phyloP scores from a whole-genome alignment of 805 yeast species.

The Yueomyces sinensis region DNA sequence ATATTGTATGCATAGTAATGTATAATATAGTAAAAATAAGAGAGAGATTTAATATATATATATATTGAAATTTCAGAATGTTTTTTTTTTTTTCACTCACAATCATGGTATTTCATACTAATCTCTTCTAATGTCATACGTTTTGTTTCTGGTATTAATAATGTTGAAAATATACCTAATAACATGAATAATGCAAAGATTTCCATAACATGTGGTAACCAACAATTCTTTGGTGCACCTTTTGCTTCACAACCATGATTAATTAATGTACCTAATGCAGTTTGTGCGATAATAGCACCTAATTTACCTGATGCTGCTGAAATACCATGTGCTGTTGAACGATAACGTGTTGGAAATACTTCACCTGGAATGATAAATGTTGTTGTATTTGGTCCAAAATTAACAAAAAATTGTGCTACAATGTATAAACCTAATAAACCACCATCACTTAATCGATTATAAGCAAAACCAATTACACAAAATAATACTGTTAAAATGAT shows the following conservation, averaged over 20 bases:
- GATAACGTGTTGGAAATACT: slow-evolving; percentile 85
- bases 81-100: too few species aligned
- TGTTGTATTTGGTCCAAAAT: slow-evolving; percentile 89
- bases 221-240: slow-evolving; percentile 44
- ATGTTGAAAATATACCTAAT: slow-evolving; percentile 51
- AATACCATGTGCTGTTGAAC: slow-evolving; percentile 91
- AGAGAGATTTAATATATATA: too few species aligned
- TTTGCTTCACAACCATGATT: slow-evolving; percentile 62
- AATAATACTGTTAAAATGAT: slow-evolving; percentile 54
- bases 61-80: too few species aligned
- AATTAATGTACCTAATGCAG: slow-evolving; percentile 72
- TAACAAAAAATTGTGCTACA: slow-evolving; percentile 75
- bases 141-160: slow-evolving; percentile 81
- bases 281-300: slow-evolving; percentile 88
- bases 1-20: too few species aligned
- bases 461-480: slow-evolving; percentile 75
- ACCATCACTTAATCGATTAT: slow-evolving; percentile 50
- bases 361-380: slow-evolving; percentile 89
- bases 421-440: slow-evolving; percentile 70
- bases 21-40: too few species aligned
- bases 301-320: slow-evolving; percentile 88
- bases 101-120: slow-evolving; percentile 72
- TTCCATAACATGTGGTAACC: slow-evolving; percentile 87
- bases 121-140: slow-evolving; percentile 82
- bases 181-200: slow-evolving; percentile 88